phyloP scores from a whole-genome alignment of 176 grass and related monocot genomes.

The Triticum urartu region DNA sequence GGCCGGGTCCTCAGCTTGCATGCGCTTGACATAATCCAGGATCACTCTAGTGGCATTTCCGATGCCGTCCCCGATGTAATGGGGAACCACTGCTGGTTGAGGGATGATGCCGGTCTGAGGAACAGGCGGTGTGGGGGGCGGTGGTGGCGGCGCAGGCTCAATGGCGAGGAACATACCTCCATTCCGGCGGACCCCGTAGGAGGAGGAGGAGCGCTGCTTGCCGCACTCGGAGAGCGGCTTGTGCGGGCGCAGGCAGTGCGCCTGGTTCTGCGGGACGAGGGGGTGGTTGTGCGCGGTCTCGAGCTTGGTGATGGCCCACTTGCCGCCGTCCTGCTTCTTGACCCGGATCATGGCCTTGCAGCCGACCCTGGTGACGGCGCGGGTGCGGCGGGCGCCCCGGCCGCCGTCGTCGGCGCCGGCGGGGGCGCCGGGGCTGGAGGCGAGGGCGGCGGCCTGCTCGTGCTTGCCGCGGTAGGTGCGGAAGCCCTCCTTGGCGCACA shows the following conservation, averaged over 20 bases:
- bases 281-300: slow-evolving; percentile 66
- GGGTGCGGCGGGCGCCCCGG: slow-evolving; percentile 44
- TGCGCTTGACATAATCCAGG: slow-evolving; percentile 58
- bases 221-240: slow-evolving; percentile 62
- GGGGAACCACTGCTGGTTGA: background rate
- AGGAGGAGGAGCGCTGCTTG: slow-evolving; percentile 30
- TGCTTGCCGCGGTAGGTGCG: slow-evolving; percentile 66
- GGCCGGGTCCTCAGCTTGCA: slow-evolving; percentile 57
- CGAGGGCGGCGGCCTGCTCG: background rate
- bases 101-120: background rate
- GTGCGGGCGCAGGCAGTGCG: slow-evolving; percentile 45
- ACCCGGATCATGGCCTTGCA: slow-evolving; percentile 86
- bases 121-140: background rate
- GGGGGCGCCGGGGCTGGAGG: background rate
- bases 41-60: slow-evolving; percentile 37
- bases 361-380: slow-evolving; percentile 70
- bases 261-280: slow-evolving; percentile 42
- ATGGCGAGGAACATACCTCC: slow-evolving; percentile 25
- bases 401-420: slow-evolving; percentile 12
- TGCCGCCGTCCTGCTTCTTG: slow-evolving; percentile 58
- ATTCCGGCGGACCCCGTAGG: slow-evolving; percentile 17
- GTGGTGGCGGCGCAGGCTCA: slow-evolving; percentile 22
- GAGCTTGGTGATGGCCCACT: slow-evolving; percentile 68
- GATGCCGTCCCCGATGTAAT: slow-evolving; percentile 30
- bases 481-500: slow-evolving; percentile 78